Evolutionary conservation across 2,329 filamentous ascomycete species (phyloP).

Genomic region (Myriosclerotinia duriaeana): DNA sequence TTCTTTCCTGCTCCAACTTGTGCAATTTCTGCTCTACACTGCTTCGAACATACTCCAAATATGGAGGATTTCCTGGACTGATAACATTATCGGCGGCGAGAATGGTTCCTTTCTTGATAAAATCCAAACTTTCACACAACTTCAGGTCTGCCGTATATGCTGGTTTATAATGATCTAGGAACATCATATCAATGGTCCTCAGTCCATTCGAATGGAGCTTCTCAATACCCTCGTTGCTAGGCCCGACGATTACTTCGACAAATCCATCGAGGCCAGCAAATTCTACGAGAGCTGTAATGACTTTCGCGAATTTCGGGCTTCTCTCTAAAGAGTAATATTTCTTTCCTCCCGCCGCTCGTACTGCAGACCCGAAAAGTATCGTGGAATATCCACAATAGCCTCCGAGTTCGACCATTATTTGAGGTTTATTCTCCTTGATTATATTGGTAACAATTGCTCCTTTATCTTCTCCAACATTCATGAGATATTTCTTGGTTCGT

Average conservation of each 20-base stretch:
- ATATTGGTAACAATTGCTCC: conserved; percentile 68
- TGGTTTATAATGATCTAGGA: conserved; percentile 79
- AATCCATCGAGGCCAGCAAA: conserved; percentile 71
- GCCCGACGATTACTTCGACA: conserved; percentile 69
- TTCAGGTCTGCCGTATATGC: conserved; percentile 74
- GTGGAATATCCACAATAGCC: conserved; percentile 82
- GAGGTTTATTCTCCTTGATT: conserved; percentile 65
- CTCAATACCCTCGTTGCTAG: conserved; percentile 64
- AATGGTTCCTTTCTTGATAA: conserved; percentile 62
- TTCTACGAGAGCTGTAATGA: conserved; percentile 67
- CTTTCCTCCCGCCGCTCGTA: conserved; percentile 62
- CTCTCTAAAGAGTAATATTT: conserved; percentile 71
- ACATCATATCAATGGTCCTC: conserved; percentile 44
- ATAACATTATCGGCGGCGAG: conserved; percentile 71
- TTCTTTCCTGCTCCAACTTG: conserved; percentile 47
- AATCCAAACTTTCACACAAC: conserved; percentile 67
- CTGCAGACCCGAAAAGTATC: conserved; percentile 68
- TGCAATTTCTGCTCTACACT: conserved; percentile 60
- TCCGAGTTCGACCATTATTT: conserved; percentile 74
- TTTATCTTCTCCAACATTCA: conserved; percentile 78
- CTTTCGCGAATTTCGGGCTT: conserved; percentile 70
- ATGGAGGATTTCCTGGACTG: conserved; percentile 68
- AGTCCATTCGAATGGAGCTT: conserved; percentile 48
- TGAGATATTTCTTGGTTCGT: conserved; percentile 66
- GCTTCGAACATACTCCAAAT: conserved; percentile 68